These are phyloP conservation scores for Leccinellum luteum DNA, from an alignment of 768 basidiomycete species.

Conservation along the genomic window DNA sequence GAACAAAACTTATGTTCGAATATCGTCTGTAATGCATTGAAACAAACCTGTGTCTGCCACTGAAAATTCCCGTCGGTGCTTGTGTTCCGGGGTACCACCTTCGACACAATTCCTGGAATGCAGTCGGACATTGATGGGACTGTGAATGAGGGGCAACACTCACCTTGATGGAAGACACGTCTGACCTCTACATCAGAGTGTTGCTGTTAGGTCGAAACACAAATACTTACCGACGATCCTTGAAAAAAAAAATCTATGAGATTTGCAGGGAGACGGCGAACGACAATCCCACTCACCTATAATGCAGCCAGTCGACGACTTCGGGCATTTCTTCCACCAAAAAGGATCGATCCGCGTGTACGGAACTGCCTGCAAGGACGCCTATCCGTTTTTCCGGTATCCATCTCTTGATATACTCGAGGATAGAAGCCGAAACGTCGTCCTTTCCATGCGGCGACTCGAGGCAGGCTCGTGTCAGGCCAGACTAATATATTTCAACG, in stretches of 20 bases:
- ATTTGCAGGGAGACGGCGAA: neutral
- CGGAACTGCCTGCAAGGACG: slow-evolving; percentile 84
- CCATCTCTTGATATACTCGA: slow-evolving; percentile 84
- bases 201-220: neutral
- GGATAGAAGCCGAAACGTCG: slow-evolving; percentile 56
- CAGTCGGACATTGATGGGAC: neutral
- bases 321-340: slow-evolving; percentile 78
- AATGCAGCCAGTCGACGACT: slow-evolving; percentile 76
- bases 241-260: neutral
- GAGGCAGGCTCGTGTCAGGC: slow-evolving; percentile 78
- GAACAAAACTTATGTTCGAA: neutral
- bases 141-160: neutral
- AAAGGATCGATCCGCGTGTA: slow-evolving; percentile 78
- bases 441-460: slow-evolving; percentile 62
- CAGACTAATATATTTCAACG: slow-evolving; percentile 50
- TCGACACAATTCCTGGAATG: slow-evolving; percentile 61
- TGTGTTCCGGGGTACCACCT: slow-evolving; percentile 60
- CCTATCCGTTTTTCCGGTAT: slow-evolving; percentile 62
- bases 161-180: slow-evolving; percentile 84
- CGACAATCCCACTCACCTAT: slow-evolving; percentile 48
- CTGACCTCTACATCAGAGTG: slow-evolving; percentile 35
- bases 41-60: slow-evolving; percentile 57
- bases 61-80: slow-evolving; percentile 26
- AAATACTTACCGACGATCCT: slow-evolving; percentile 68
- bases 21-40: neutral